Base-by-base conservation (phyloP, 177 flowering plant species). In the Vitis hybrid region DNA sequence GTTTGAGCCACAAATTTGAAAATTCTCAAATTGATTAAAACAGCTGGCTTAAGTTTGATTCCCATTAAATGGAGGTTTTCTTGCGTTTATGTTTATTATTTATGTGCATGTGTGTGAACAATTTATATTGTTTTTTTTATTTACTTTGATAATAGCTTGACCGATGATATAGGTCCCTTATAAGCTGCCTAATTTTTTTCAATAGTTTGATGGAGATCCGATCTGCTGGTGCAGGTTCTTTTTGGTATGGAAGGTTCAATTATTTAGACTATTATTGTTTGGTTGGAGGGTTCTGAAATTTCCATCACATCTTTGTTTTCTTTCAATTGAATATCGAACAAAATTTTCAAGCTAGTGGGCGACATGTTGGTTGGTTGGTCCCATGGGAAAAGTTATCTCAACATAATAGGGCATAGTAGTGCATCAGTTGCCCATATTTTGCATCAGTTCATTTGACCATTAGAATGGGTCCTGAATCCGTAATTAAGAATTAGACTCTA, bases 271-370 rank as follows among this genome's bases (percentile, higher is more conserved):
- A 54, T 52, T 35, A 2, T 65, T 65, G 40, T 15, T 9, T 27
- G 64, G 7, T 27, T 65, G 69, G 56, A 57, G 30, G 50, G 48
- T 60, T 65, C 74, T 59, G 65, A 66, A 24, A 16, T 71, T n/a
- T 58, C 69, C 35, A 54, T 54, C 46, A 55, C 58, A 55, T 56
- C 13, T 56, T 64, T 24, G 16, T 64, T 11, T 32, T 50, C 58
- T 32, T 60, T 24, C 64, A 11, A 16, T 62, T 32, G 2, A 61
- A 62, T 68, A 50, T 30, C 12, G 48, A 12, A 30, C 14, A 46
- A 14, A 60, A 13, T 60, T 27, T 19, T 27, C 63, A 14, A 13
- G n/a, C 63, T 46, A 16, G 48, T 11, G 16, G 12, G 14, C 0
- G n/a, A 27, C 46, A 60, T 19, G 15, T 60, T 11, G 27, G 63